Percentiles rank a stretch among this genome's conserved stretches.
Evolutionary conservation across 257 asterid genomes (phyloP).

Genomic region (Solanum sejunctum): DNA sequence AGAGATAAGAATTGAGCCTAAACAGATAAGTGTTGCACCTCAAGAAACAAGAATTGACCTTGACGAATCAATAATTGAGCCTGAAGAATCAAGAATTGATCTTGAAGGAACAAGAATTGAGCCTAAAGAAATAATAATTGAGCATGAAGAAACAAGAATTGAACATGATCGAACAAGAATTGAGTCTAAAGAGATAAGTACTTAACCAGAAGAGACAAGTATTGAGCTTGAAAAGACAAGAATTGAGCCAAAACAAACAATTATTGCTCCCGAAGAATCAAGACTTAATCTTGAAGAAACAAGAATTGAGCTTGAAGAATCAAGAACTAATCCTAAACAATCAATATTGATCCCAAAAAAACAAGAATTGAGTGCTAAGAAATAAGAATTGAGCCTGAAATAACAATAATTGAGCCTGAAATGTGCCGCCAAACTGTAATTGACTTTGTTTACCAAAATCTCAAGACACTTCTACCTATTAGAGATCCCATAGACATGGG

Average conservation of each 20-base stretch:
- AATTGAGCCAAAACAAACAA: no score
- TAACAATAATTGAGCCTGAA: slow-evolving; percentile 9
- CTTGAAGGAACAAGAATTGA: no score
- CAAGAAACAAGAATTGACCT: no score
- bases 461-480: background rate
- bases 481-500: background rate
- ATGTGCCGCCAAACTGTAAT: slow-evolving; percentile 48
- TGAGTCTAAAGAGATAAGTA: background rate
- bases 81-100: background rate
- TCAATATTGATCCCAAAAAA: slow-evolving; percentile 15
- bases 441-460: slow-evolving; percentile 11
- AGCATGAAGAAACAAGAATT: background rate
- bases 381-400: background rate
- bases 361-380: background rate
- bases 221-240: no score
- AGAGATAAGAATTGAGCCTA: no score
- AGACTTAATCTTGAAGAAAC: background rate
- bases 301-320: background rate
- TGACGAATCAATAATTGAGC: no score
- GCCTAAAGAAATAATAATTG: no score
- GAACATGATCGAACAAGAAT: background rate
- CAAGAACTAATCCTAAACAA: slow-evolving; percentile 1
- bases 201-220: background rate
- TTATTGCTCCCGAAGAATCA: no score
- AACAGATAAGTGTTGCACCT: no score